Evolutionary conservation across 1,284 basidiomycete genomes (phyloP).

Genomic region (Ustilago trichophora): DNA sequence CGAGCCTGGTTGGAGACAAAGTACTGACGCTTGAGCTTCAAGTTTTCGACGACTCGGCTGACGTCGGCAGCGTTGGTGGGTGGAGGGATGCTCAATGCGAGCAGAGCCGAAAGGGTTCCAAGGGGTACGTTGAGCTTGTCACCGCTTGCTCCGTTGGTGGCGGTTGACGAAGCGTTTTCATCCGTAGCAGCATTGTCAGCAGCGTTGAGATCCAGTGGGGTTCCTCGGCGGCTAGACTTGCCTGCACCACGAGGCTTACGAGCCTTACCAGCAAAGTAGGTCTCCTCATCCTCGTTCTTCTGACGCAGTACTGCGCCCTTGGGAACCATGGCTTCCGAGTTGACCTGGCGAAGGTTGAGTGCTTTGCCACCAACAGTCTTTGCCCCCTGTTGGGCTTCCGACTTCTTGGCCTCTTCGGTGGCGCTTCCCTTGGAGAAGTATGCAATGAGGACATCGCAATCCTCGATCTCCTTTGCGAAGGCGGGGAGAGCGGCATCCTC

Average conservation of each 20-base stretch:
- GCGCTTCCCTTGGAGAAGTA: constrained; percentile 73
- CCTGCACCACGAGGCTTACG: constrained; percentile 71
- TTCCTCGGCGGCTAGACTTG: constrained; percentile 32
- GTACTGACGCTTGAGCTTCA: constrained; percentile 95
- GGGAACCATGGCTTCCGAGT: constrained; percentile 71
- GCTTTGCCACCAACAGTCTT: constrained; percentile 72
- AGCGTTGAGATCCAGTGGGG: constrained; percentile 42
- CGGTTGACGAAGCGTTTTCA: no score
- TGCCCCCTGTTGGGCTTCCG: constrained; percentile 4
- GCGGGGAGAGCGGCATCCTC: constrained; percentile 93
- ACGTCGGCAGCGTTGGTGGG: constrained; percentile 82
- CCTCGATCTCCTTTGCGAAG: constrained; percentile 92
- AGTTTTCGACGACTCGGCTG: constrained; percentile 83
- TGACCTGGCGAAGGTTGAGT: constrained; percentile 85
- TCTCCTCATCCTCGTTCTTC: constrained; percentile 78
- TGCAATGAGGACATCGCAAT: constrained; percentile 92
- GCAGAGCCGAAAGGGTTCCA: constrained; percentile 83
- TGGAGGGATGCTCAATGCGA: constrained; percentile 87
- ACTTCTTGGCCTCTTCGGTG: constrained; percentile 48
- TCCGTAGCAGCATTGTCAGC: constrained; percentile 24
- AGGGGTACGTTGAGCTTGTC: constrained; percentile 80
- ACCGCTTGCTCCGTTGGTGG: constrained; percentile 55
- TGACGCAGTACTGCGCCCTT: constrained; percentile 77
- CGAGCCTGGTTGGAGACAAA: constrained; percentile 76
- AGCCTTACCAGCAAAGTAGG: constrained; percentile 80